Conservation (phyloP, 2,329 filamentous ascomycete genomes). For the Nothophaeocryptopus gaeumannii region DNA sequence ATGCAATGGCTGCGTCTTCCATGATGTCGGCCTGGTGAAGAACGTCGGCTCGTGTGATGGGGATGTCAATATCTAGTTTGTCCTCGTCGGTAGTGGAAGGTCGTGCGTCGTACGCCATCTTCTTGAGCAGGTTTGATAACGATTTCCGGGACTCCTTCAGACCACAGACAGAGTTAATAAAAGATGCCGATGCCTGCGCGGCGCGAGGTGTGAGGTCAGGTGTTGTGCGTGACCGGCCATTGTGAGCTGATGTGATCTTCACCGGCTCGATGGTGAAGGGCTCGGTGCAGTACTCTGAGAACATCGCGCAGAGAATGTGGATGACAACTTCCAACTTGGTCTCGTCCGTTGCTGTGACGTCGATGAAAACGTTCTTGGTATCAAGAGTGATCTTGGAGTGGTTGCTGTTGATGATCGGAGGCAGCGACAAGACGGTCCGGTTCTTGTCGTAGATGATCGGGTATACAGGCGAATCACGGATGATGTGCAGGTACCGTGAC, state of each 20-base stretch:
- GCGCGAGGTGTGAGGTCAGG: conserved; percentile 75
- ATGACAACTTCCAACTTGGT: conserved; percentile 96
- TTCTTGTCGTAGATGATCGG: conserved; percentile 93
- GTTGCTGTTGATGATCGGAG: conserved; percentile 95
- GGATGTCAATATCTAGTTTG: conserved; percentile 72
- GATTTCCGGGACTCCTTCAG: conserved; percentile 69
- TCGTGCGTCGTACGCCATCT: conserved; percentile 82
- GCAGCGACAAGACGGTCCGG: conserved; percentile 82
- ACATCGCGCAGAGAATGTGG: conserved; percentile 96
- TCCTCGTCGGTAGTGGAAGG: conserved; percentile 69
- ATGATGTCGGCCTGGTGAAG: conserved; percentile 97
- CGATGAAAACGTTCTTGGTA: conserved; percentile 93
- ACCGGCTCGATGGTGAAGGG: conserved; percentile 92
- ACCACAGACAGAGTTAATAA: conserved; percentile 90
- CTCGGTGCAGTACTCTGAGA: conserved; percentile 84
- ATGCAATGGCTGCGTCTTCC: conserved; percentile 95
- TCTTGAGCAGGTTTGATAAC: conserved; percentile 75
- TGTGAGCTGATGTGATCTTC: conserved; percentile 88
- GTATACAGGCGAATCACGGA: conserved; percentile 88
- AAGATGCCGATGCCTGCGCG: conserved; percentile 81
- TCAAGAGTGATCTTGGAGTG: conserved; percentile 92
- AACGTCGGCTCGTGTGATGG: conserved; percentile 87
- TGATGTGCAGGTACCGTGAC: conserved; percentile 87
- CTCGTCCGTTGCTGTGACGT: conserved; percentile 91
- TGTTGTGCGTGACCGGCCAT: conserved; percentile 74